phyloP scores from a whole-genome alignment of 2,329 filamentous ascomycete genomes.

The Clarireedia sp. region DNA sequence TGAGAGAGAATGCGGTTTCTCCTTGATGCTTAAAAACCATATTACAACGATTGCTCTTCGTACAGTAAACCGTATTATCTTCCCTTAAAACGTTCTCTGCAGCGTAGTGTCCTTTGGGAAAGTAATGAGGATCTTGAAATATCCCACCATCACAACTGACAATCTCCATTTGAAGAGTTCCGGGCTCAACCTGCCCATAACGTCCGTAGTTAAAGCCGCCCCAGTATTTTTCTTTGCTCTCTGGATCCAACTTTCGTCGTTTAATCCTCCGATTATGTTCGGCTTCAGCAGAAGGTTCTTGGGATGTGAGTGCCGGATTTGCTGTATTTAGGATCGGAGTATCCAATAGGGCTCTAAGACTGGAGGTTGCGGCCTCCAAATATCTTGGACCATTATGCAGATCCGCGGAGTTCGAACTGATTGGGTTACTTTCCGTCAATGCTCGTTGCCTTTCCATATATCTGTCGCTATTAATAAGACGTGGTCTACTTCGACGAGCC shows the following conservation, averaged over 20 bases:
- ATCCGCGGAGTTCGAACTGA: slow-evolving; percentile 16
- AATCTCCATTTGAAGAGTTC: slow-evolving; percentile 76
- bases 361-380: slow-evolving; percentile 23
- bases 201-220: slow-evolving; percentile 70
- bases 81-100: slow-evolving; percentile 78
- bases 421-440: not conserved
- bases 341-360: slow-evolving; percentile 19
- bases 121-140: slow-evolving; percentile 47
- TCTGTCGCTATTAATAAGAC: slow-evolving; percentile 24
- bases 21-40: slow-evolving; percentile 77
- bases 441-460: slow-evolving; percentile 25
- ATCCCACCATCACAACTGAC: slow-evolving; percentile 81
- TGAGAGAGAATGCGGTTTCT: slow-evolving; percentile 70
- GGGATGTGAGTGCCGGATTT: slow-evolving; percentile 15
- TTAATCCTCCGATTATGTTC: slow-evolving; percentile 51
- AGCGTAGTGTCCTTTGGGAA: slow-evolving; percentile 41
- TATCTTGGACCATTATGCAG: slow-evolving; percentile 23
- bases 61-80: slow-evolving; percentile 82
- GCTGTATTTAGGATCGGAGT: slow-evolving; percentile 21
- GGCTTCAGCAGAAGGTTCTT: slow-evolving; percentile 24
- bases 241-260: slow-evolving; percentile 62
- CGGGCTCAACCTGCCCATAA: slow-evolving; percentile 80
- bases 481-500: slow-evolving; percentile 18
- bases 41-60: slow-evolving; percentile 80
- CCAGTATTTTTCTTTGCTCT: slow-evolving; percentile 40